Evolutionary conservation across 306 rosid species (phyloP), one percentile per base, ranked within the genome.

Genomic region (Amphicarpaea edgeworthii): DNA sequence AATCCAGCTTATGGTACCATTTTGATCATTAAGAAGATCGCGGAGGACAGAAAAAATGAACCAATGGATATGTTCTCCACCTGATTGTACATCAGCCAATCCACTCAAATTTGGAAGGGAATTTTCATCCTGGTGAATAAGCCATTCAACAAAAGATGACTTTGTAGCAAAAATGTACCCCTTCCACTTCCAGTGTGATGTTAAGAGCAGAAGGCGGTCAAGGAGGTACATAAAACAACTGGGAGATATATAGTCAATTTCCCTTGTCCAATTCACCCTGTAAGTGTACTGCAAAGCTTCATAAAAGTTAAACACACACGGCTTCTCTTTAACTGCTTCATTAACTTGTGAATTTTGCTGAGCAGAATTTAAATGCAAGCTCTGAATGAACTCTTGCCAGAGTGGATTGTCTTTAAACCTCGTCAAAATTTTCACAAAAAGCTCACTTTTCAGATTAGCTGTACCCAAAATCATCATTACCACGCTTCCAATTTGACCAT

Each of bases 101-200:
- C 0, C 28, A 62, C 50, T 68, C 76, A 62, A 47, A 75, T 78
- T 59, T 20, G 38, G 17, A 40, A 16, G 50, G n/a, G 80, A 43
- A 46, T 65, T 72, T 30, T 68, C 86, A 43, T 85, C 78, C 19
- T 76, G 81, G 77, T 51, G 55, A 43, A 82, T 79, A 12, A 93
- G 79, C 98, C 94, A 93, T 55, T 93, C 96, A 47, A 67, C 43
- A 58, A 90, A 89, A 51, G 84, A 83, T 46, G 94, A 82, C 70
- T 83, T 85, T 21, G 95, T 78, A 17, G 91, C 82, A 77, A 87
- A 57, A 24, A 86, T 76, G 65, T 55, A 65, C 16, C 90, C 89
- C 2, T 24, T 73, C 43, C 40, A 16, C 2, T 24, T 73, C 43
- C 40, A 14, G 62, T 63, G 60, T 8, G 81, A 81, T 46, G 84